Evolutionary conservation across 805 yeast genomes (phyloP).

Genomic region (Cyberlindnera amylophila): DNA sequence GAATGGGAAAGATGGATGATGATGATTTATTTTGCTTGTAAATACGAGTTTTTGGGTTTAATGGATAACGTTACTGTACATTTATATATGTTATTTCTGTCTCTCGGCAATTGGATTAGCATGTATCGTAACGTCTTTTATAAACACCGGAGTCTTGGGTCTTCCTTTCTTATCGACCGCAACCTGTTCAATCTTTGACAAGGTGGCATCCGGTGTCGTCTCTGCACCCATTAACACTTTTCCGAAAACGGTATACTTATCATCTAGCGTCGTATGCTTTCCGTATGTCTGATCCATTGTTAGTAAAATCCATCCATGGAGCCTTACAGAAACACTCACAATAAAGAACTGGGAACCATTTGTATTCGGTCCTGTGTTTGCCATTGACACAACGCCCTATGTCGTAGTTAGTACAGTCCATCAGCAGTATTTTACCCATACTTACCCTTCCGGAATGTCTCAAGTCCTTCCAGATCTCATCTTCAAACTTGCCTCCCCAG

Average conservation of each 20-base stretch:
- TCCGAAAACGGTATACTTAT: constrained; percentile 70
- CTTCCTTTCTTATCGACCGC: constrained; percentile 35
- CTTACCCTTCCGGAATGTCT: constrained; percentile 71
- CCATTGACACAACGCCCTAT: constrained; percentile 62
- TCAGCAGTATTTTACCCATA: background rate
- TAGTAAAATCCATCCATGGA: too few relatives aligned
- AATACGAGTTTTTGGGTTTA: background rate
- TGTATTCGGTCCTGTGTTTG: constrained; percentile 64
- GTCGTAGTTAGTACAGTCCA: constrained; percentile 1
- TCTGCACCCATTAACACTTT: constrained; percentile 57
- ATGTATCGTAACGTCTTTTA: constrained; percentile 35
- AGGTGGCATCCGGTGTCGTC: constrained; percentile 25
- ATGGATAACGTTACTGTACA: constrained; percentile 10
- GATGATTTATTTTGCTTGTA: background rate
- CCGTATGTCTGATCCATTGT: constrained; percentile 56
- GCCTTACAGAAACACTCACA: constrained; percentile 28
- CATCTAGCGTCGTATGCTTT: constrained; percentile 77
- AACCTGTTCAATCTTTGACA: constrained; percentile 25
- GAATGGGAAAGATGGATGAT: background rate
- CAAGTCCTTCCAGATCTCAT: constrained; percentile 66
- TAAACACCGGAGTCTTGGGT: constrained; percentile 30
- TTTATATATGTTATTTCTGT: background rate
- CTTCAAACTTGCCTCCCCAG: constrained; percentile 73
- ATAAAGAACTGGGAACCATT: constrained; percentile 70
- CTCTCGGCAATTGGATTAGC: constrained; percentile 40